phyloP scores from a whole-genome alignment of 2,329 filamentous ascomycete species.

The Ophiostoma montium region DNA sequence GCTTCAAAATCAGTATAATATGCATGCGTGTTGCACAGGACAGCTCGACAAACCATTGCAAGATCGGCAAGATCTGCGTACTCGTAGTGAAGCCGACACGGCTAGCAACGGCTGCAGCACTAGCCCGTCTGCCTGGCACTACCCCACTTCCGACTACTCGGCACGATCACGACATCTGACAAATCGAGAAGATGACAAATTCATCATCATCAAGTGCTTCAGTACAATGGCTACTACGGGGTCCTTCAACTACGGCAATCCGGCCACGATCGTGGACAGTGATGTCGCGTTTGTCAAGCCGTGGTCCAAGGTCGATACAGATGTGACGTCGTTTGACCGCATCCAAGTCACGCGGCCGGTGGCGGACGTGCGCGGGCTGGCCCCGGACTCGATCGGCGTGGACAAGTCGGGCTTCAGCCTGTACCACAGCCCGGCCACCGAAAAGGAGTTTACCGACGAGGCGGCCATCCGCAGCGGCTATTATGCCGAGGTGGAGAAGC shows the following conservation, averaged over 20 bases:
- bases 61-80: too few relatives aligned
- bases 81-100: too few relatives aligned
- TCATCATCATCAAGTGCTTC: background rate
- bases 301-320: slow-evolving; percentile 51
- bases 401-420: slow-evolving; percentile 46
- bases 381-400: slow-evolving; percentile 38
- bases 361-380: slow-evolving; percentile 36
- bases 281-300: slow-evolving; percentile 27
- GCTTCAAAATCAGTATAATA: too few relatives aligned
- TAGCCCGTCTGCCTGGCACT: too few relatives aligned
- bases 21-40: too few relatives aligned
- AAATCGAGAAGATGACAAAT: too few relatives aligned
- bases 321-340: slow-evolving; percentile 37
- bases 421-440: slow-evolving; percentile 32
- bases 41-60: too few relatives aligned
- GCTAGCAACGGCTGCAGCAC: too few relatives aligned
- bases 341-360: slow-evolving; percentile 33
- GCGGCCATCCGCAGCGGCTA: slow-evolving; percentile 38
- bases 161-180: too few relatives aligned
- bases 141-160: too few relatives aligned
- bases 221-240: slow-evolving; percentile 15
- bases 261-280: slow-evolving; percentile 23
- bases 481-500: slow-evolving; percentile 45
- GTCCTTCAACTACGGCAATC: slow-evolving; percentile 47
- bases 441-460: slow-evolving; percentile 43